Conservation (phyloP, 805 yeast genomes). For the Candida anglica region DNA sequence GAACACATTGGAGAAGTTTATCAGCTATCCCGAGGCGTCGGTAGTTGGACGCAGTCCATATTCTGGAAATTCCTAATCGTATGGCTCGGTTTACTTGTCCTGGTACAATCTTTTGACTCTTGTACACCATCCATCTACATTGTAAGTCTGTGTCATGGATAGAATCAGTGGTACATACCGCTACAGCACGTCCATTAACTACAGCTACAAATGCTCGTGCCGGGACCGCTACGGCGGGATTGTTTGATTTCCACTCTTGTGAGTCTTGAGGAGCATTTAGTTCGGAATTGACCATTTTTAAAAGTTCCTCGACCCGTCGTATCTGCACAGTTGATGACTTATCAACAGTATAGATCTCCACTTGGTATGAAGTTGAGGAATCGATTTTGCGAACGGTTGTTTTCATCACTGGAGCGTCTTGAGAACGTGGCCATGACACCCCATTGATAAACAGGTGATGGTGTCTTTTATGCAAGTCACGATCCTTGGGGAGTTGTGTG, state of each 20-base stretch:
- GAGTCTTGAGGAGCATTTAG: constrained; percentile 50
- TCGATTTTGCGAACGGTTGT: no score
- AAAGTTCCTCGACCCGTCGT: constrained; percentile 25
- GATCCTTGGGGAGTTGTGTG: constrained; percentile 35
- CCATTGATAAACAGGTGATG: constrained; percentile 51
- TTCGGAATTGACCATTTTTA: constrained; percentile 55
- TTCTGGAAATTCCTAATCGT: constrained; percentile 35
- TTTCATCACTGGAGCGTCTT: no score
- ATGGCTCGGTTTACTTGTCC: constrained; percentile 33
- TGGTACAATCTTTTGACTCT: constrained; percentile 49
- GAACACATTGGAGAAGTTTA: constrained; percentile 40
- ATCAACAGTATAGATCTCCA: constrained; percentile 12
- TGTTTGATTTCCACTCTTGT: constrained; percentile 21
- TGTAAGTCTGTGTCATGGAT: constrained; percentile 17
- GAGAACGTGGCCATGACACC: constrained; percentile 44
- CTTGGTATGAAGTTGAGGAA: background rate
- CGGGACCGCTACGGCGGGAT: background rate
- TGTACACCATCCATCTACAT: constrained; percentile 59
- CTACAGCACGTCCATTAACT: constrained; percentile 45
- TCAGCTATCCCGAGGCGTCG: constrained; percentile 51
- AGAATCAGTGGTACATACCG: constrained; percentile 52
- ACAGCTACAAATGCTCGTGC: constrained; percentile 45
- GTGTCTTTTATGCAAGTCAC: constrained; percentile 45
- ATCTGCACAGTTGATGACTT: constrained; percentile 18
- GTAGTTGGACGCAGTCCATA: constrained; percentile 42